A percentile compares a stretch with the other conserved stretches of the same genome.
phyloP scores from a whole-genome alignment of 495 filamentous ascomycete species.

The Penicillium arizonense region DNA sequence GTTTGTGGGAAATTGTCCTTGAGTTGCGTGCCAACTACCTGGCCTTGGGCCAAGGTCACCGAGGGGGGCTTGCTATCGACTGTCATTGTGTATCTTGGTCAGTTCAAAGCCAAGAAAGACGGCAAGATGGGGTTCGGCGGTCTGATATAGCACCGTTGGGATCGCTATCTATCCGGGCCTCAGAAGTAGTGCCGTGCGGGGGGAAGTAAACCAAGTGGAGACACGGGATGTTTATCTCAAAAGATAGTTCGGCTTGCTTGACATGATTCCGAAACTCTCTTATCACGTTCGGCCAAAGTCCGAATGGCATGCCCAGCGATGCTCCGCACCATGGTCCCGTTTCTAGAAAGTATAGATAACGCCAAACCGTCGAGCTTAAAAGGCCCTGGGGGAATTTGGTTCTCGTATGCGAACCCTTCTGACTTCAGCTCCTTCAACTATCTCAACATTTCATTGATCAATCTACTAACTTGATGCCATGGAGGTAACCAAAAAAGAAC shows the following conservation, averaged over 20 bases:
- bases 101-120: background rate
- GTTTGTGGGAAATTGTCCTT: constrained; percentile 38
- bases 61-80: constrained; percentile 19
- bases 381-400: background rate
- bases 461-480: background rate
- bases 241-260: background rate
- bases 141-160: background rate
- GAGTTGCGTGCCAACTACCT: constrained; percentile 48
- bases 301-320: background rate
- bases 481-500: constrained; percentile 5
- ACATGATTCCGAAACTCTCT: background rate
- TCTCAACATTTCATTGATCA: no score
- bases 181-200: constrained; percentile 24
- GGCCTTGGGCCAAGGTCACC: constrained; percentile 52
- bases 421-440: no score
- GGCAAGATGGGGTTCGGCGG: background rate
- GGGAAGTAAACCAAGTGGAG: constrained; percentile 12
- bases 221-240: constrained; percentile 5
- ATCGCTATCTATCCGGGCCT: constrained; percentile 9
- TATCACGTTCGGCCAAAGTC: background rate
- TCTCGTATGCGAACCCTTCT: background rate
- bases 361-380: background rate
- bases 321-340: constrained; percentile 1
- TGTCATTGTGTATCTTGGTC: constrained; percentile 1
- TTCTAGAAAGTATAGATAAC: background rate